Conservation (phyloP, 140 eudicot genomes). For the Erigeron philadelphicus region DNA sequence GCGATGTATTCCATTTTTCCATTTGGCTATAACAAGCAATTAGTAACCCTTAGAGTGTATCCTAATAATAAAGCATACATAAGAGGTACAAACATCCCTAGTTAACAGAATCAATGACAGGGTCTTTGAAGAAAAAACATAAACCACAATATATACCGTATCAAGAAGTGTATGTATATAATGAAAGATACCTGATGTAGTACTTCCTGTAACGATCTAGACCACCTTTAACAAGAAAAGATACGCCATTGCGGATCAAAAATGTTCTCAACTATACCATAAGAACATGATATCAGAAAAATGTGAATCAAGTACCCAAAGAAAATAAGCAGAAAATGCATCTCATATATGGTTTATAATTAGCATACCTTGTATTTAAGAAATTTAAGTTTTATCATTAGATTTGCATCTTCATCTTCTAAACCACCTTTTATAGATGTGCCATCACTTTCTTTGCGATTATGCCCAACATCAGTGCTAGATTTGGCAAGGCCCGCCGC, state of each 20-base stretch:
- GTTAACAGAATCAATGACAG: background rate
- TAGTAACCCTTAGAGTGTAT: background rate
- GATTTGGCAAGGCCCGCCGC: slow-evolving; percentile 39
- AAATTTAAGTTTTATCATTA: slow-evolving; percentile 86
- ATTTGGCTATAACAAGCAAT: slow-evolving; percentile 55
- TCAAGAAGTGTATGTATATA: too few species aligned
- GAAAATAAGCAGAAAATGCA: slow-evolving; percentile 13
- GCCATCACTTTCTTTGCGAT: slow-evolving; percentile 30
- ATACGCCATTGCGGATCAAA: slow-evolving; percentile 77
- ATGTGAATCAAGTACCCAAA: background rate
- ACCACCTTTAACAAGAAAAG: slow-evolving; percentile 78
- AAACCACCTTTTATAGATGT: slow-evolving; percentile 43
- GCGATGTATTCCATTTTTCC: slow-evolving; percentile 84
- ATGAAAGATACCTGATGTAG: slow-evolving; percentile 54
- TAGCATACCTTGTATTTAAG: slow-evolving; percentile 74
- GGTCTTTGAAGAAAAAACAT: too few species aligned
- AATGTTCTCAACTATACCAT: slow-evolving; percentile 69
- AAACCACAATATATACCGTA: too few species aligned
- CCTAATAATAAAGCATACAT: background rate
- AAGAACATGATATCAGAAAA: slow-evolving; percentile 15
- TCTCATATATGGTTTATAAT: too few species aligned
- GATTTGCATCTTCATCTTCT: slow-evolving; percentile 93
- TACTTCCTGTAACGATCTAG: slow-evolving; percentile 73
- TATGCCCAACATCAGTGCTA: slow-evolving; percentile 25
- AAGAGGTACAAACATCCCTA: background rate